Base-by-base conservation (phyloP, 2,329 filamentous ascomycete genomes). In the Curvularia sp. region DNA sequence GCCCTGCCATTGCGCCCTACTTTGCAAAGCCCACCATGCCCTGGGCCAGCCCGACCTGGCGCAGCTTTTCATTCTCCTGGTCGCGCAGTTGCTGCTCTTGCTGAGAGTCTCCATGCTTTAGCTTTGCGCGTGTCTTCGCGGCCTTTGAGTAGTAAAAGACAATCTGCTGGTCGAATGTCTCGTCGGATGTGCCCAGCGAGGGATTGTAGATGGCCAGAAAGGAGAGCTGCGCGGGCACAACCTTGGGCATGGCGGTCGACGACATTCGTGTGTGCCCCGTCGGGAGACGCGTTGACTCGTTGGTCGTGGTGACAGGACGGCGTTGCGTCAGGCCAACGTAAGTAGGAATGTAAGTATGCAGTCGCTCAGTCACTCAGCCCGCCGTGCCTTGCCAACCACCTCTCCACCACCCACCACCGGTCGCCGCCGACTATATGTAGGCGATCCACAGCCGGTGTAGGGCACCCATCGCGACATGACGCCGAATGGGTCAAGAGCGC, bases 121-220 rank as follows among this genome's bases (percentile, higher is more conserved):
- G 69, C 64, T 51, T 73, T 23, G 61, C 68, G 47, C 70, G 71
- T 49, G 69, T 65, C 61, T 74, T 63, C n/a, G 70, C 67, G 38
- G 74, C 68, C 48, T 63, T 72, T 13, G 91, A 92, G 69, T 90
- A 90, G 80, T 96, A 97, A 82, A 97, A 99, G 67, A 97, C 91
- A 63, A 98, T 92, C 79, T 99, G 92, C 68, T 94, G 84, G 49
- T 85, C 82, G 63, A 93, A 80, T 2, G 88, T 90, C 72, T 92
- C 89, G 74, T 93, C 90, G 75, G 84, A 86, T 34, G 74, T 83
- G 69, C 90, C 89, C 43, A 96, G 84, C 5, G 89, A 87, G 32
- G 96, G 95, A 76, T 96, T 98, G 83, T 96, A 99, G 75, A 99
- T 96, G 75, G 94, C 88, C 45, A 99, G 85, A 77, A 95, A 98